Percentiles rank a stretch among this genome's conserved stretches.
Conservation (phyloP, 306 rosid genomes). For the Pterocarpus macrocarpus region DNA sequence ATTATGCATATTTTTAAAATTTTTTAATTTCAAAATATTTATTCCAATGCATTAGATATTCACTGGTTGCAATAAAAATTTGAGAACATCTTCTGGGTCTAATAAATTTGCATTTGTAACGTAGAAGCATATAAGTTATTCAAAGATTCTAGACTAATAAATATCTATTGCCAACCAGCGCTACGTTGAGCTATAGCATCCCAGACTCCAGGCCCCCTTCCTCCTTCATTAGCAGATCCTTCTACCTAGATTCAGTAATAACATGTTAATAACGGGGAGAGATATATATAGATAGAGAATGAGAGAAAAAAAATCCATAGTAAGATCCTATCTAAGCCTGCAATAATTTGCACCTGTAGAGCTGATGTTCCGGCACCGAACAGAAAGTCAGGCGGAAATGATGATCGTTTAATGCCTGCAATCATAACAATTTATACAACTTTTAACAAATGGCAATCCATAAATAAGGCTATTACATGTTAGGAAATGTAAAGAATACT, state of each 20-base stretch:
- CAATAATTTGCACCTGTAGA: slow-evolving; percentile 20
- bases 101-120: no score
- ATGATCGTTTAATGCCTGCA: not conserved
- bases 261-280: not conserved
- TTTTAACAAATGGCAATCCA: no score
- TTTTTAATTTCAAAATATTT: no score
- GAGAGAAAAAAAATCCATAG: not conserved
- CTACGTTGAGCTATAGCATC: not conserved
- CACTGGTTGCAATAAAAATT: not conserved
- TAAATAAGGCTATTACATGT: no score
- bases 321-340: not conserved
- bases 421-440: no score
- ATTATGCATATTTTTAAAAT: no score
- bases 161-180: not conserved
- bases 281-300: not conserved
- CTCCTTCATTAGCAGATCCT: slow-evolving; percentile 41
- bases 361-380: slow-evolving; percentile 45
- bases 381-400: slow-evolving; percentile 27
- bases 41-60: no score
- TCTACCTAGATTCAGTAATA: slow-evolving; percentile 38
- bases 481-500: no score
- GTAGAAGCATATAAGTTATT: not conserved
- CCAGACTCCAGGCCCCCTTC: slow-evolving; percentile 42
- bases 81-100: not conserved
- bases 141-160: not conserved